A percentile compares a stretch with the other conserved stretches of the same genome.
Evolutionary conservation across 495 filamentous ascomycete genomes (phyloP).

Genomic region (Geoglossum glabrum): DNA sequence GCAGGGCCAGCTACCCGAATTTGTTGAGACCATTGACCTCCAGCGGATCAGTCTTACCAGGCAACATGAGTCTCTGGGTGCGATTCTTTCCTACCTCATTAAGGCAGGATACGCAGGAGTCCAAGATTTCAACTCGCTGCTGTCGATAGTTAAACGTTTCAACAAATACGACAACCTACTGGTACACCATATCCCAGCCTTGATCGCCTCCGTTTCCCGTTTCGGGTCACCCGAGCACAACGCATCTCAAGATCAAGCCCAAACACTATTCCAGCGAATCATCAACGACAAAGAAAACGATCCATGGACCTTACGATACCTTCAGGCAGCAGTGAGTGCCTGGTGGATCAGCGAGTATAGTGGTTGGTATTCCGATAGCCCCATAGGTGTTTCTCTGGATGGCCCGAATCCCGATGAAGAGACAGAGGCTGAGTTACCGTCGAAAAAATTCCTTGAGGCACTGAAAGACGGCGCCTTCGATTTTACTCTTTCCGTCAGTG

Average conservation of each 20-base stretch:
- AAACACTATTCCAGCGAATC: slow-evolving; percentile 45
- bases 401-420: slow-evolving; percentile 25
- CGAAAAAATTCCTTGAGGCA: slow-evolving; percentile 49
- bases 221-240: slow-evolving; percentile 54
- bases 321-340: slow-evolving; percentile 53
- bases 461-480: slow-evolving; percentile 83
- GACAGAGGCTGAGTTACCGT: slow-evolving; percentile 45
- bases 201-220: slow-evolving; percentile 48
- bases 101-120: slow-evolving; percentile 46
- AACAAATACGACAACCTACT: slow-evolving; percentile 50
- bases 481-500: slow-evolving; percentile 66
- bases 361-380: slow-evolving; percentile 61
- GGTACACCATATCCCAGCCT: slow-evolving; percentile 63
- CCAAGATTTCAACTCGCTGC: slow-evolving; percentile 51
- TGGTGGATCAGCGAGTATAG: slow-evolving; percentile 90
- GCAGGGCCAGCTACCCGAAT: slow-evolving; percentile 31
- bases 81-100: slow-evolving; percentile 53
- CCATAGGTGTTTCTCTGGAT: slow-evolving; percentile 11
- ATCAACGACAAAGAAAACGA: slow-evolving; percentile 40
- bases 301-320: slow-evolving; percentile 43
- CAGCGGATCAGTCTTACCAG: slow-evolving; percentile 51
- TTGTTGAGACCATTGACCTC: slow-evolving; percentile 49
- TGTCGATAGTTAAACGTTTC: slow-evolving; percentile 39
- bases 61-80: slow-evolving; percentile 76
- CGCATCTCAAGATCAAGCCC: slow-evolving; percentile 38